Base-by-base conservation (phyloP, 768 basidiomycete species). In the Galerina sulciceps region DNA sequence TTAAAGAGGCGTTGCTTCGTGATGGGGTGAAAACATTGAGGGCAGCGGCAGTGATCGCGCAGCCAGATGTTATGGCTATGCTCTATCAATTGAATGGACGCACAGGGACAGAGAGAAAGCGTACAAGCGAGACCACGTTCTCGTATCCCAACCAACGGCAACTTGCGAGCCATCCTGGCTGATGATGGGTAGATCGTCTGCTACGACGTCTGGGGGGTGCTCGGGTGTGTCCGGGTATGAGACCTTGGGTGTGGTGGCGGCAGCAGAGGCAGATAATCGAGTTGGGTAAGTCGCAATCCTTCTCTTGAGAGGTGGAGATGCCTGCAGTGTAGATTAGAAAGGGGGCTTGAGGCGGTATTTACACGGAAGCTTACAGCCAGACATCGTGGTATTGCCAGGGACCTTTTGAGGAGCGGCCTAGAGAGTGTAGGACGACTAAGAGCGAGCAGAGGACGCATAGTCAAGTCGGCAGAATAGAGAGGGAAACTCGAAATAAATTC, bases 1-100 rank as follows among this genome's bases (percentile, higher is more conserved):
- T 91, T 88, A 51, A 94, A 76, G 10, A 98, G 73, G n/a, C 96
- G 82, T 72, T 98, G 96, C 68, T 93, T 96, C 15, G 96, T 98
- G 59, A 87, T 70, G 0, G 88, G 77, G 72, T 98, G 96, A 68
- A 92, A 96, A 72, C 94, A 96, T 49, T 85, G 76, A 5, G 89
- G 76, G 71, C 94, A 97, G 35, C 94, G 82, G 70, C 96, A 99
- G 64, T 98, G 96, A 68, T 98, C 96, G 43, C 93, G 80, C 20
- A 98, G 76, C 91, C 94, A 97, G 40, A 94, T 84, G 66, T 94
- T 87, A 69, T 96, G 93, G 69, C 96, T 98, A 46, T 41, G 13
- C n/a, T 23, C 8, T 37, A 20, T 13, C 6, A 52, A 44, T 45
- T 2, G 59, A 53, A 9, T 31, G 41, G 41, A 35, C 26, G 8